phyloP scores from a whole-genome alignment of 352 stramenopile genomes.

The Globisporangium solare region DNA sequence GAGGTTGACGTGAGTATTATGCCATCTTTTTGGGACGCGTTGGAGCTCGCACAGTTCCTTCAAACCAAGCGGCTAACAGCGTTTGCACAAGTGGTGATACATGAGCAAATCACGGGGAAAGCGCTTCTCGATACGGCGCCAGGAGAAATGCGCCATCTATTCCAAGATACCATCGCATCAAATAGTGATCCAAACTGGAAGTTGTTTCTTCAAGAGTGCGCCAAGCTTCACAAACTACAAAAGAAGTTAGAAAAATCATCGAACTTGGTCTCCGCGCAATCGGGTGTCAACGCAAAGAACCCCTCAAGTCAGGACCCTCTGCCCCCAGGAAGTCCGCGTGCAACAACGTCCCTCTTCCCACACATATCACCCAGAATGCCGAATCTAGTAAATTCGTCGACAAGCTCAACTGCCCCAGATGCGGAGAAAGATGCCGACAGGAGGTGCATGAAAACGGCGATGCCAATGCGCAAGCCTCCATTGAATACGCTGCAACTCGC shows the following conservation, averaged over 20 bases:
- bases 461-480: conserved; percentile 24
- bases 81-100: conserved; percentile 48
- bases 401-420: neutral
- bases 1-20: conserved; percentile 22
- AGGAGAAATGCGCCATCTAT: conserved; percentile 38
- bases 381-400: conserved; percentile 4
- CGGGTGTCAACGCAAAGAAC: conserved; percentile 1
- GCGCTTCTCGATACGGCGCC: conserved; percentile 42
- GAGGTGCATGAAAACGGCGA: conserved; percentile 11
- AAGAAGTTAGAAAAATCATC: conserved; percentile 23
- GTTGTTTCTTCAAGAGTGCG: conserved; percentile 29
- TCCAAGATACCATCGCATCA: conserved; percentile 19
- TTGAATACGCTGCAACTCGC: conserved; percentile 26
- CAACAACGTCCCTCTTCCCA: conserved; percentile 16
- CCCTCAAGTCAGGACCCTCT: neutral
- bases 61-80: conserved; percentile 37
- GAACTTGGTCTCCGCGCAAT: neutral
- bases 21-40: conserved; percentile 47
- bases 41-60: conserved; percentile 59
- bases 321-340: conserved; percentile 2
- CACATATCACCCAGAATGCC: conserved; percentile 24
- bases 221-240: conserved; percentile 45
- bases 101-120: conserved; percentile 61
- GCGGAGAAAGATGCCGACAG: conserved; percentile 6
- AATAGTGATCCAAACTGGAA: conserved; percentile 48